Base-by-base conservation (phyloP, 148 eudicot species). In the Spergularia marina region DNA sequence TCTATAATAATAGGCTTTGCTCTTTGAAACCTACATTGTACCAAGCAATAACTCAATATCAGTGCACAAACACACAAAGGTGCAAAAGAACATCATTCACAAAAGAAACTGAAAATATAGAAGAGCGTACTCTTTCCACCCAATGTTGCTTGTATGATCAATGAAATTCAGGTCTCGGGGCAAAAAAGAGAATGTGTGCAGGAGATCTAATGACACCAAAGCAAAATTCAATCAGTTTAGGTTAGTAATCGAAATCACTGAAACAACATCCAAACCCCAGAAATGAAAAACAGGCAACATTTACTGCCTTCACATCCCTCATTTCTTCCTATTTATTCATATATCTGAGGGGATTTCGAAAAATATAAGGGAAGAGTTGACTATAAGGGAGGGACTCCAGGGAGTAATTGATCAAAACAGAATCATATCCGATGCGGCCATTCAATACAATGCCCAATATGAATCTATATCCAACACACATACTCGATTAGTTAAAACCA, bases 121-220 rank as follows among this genome's bases (percentile, higher is more conserved):
- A 54, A 25, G 2, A 16, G 81, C 98, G 53, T 86, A 94, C 98
- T 85, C 98, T 87, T 94, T 94, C 98, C 98, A 94, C 41, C 98
- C 98, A 70, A 91, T 87, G 58, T 89, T 76, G 82, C 98, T 94
- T 2, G 95, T 90, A 84, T 94, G 98, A 82, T 94, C 97, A 65
- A 94, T 84, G 85, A 94, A 94, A 82, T 94, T 94, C 52, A 91
- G 86, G 65, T 90, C 95, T 54, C 98, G 82, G 3, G 98, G 97
- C 83, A 94, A 81, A 74, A 85, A 74, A 4, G 89, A 90, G 74
- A 94, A 94, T n/a, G 91, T 77, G 63, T 89, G 91, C 81, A 91
- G 90, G 87, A 94, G 85, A 94, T 94, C 98, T 94, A 80, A 74
- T 74, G 17, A 70, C 77, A 80, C 66, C 77, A n/a, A 68, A 76